Evolutionary conservation across 176 grass and related monocot genomes (phyloP), one percentile per base, ranked within the genome.

Genomic region (Tillandsia leiboldiana): DNA sequence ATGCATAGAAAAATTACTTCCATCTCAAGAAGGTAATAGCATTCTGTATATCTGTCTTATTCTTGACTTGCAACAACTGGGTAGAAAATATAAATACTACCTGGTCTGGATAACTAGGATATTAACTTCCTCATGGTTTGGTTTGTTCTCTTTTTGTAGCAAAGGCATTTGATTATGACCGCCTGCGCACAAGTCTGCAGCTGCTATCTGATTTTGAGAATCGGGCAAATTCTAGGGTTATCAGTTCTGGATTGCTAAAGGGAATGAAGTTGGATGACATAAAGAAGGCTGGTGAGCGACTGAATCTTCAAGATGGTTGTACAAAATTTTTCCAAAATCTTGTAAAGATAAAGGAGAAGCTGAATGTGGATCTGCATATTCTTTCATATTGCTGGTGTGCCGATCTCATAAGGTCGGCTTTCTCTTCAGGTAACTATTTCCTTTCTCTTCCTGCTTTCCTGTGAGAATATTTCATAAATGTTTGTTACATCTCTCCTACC

Each of bases 351-450:
- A 97, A 80, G 75, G 81, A 79, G 27, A 73, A 78, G 14, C 69
- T 70, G 52, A 80, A 88, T 65, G 69, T 87, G 13, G 87, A 97
- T 92, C 59, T 92, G 28, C 94, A 97, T 78, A 68, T 97, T 92
- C 89, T 97, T 71, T 92, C 93, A 62, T 92, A 87, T 75, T 97
- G 94, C 58, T 93, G 94, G 89, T 97, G 94, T 81, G 86, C 77
- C 15, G 94, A 97, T 20, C 94, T 97, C 70, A 97, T 97, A 51
- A 83, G 89, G 69, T 97, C 94, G 15, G 72, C 72, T 14, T 97
- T 97, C 82, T 92, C 83, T 76, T 87, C 94, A 90, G 94, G 94
- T 93, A 85, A 66, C 52, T 62, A 9, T 77, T 11, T 52, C 63
- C 68, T 71, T 69, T 13, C 22, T 48, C 48, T 53, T 23, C 26